A percentile compares a stretch with the other conserved stretches of the same genome.
phyloP scores from a whole-genome alignment of 2,329 filamentous ascomycete genomes.

The Aspergillus jensenii region DNA sequence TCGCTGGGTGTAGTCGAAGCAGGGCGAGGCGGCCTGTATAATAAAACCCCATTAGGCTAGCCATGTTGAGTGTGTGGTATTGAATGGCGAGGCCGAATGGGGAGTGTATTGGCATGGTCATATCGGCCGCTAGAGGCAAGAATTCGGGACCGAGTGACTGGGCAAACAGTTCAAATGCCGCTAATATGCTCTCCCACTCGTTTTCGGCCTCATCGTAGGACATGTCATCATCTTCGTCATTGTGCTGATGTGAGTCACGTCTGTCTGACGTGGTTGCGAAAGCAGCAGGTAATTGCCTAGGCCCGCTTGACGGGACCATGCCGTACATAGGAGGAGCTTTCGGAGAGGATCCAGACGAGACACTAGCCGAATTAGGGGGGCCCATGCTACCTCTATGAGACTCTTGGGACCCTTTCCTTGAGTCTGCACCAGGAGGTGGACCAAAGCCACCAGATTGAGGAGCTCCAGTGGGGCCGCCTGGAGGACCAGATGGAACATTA shows the following conservation, averaged over 20 bases:
- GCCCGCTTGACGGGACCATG: constrained; percentile 47
- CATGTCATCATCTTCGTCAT: constrained; percentile 61
- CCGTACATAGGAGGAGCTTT: constrained; percentile 46
- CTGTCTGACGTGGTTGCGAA: constrained; percentile 48
- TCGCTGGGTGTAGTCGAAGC: constrained; percentile 78
- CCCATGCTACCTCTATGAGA: background rate
- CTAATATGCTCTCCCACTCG: constrained; percentile 67
- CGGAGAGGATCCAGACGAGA: constrained; percentile 5
- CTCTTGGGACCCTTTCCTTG: background rate
- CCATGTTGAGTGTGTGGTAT: constrained; percentile 84
- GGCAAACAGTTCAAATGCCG: constrained; percentile 46
- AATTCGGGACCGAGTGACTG: constrained; percentile 71
- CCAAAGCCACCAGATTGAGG: constrained; percentile 1
- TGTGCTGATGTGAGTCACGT: constrained; percentile 27
- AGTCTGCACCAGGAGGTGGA: background rate
- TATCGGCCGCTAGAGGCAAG: constrained; percentile 69
- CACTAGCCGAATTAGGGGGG: constrained; percentile 11
- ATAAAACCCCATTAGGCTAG: constrained; percentile 82
- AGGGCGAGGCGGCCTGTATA: constrained; percentile 82
- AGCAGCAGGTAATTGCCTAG: constrained; percentile 48
- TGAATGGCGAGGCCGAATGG: constrained; percentile 81
- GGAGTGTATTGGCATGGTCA: constrained; percentile 59
- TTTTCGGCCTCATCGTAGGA: constrained; percentile 67
- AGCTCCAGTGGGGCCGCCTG: constrained; percentile 10
- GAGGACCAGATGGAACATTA: constrained; percentile 9